Conservation (phyloP, 306 rosid genomes). For the Purshia tridentata region DNA sequence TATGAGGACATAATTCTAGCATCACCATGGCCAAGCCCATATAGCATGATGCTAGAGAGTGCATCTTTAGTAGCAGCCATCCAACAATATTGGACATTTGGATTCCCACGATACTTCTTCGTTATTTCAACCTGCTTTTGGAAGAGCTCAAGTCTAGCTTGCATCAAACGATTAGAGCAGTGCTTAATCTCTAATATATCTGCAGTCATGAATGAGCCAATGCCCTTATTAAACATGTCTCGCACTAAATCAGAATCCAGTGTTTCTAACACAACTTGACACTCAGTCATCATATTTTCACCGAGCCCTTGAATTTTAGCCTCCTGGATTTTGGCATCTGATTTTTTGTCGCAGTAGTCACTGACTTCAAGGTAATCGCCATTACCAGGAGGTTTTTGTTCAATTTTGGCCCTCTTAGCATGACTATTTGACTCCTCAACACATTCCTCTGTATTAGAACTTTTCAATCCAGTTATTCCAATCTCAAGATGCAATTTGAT, state of each 20-base stretch:
- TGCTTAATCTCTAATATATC: slow-evolving; percentile 21
- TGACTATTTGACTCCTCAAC: slow-evolving; percentile 26
- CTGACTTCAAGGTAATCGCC: not conserved
- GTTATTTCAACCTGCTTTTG: slow-evolving; percentile 30
- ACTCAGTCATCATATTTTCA: slow-evolving; percentile 7
- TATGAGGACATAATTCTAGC: slow-evolving; percentile 14
- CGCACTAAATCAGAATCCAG: slow-evolving; percentile 19
- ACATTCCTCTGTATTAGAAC: slow-evolving; percentile 18
- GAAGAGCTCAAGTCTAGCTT: slow-evolving; percentile 24
- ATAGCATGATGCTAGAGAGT: slow-evolving; percentile 5
- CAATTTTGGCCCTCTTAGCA: slow-evolving; percentile 5
- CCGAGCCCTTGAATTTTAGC: not conserved
- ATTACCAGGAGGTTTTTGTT: slow-evolving; percentile 6
- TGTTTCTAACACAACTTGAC: slow-evolving; percentile 2
- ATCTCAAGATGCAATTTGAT: slow-evolving; percentile 32
- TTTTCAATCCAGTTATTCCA: slow-evolving; percentile 20
- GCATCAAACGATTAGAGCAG: slow-evolving; percentile 22
- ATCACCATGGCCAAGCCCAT: slow-evolving; percentile 25
- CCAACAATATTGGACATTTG: slow-evolving; percentile 35
- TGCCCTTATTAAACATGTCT: slow-evolving; percentile 17
- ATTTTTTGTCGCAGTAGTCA: slow-evolving; percentile 7
- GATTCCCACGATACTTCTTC: slow-evolving; percentile 24
- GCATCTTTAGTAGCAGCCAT: slow-evolving; percentile 21
- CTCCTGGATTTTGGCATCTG: slow-evolving; percentile 13
- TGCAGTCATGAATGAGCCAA: slow-evolving; percentile 1